Evolutionary conservation across 140 eudicot species (phyloP), one percentile per base, ranked within the genome.

Genomic region (Oenanthe javanica): DNA sequence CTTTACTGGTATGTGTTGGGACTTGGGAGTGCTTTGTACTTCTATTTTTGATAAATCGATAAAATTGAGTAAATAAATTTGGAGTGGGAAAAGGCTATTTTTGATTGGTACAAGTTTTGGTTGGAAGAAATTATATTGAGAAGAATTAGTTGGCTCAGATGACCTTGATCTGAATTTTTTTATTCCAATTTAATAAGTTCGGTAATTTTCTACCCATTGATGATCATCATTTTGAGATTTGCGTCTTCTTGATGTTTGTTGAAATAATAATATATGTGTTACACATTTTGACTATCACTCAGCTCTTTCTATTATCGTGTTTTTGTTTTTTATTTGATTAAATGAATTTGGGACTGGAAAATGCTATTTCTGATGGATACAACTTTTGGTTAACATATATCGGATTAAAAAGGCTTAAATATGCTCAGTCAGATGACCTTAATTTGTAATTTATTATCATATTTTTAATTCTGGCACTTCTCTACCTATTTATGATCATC

Each of bases 21-120:
- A n/a, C n/a, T n/a, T n/a, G n/a, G n/a, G 21, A 14, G n/a, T 57
- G 72, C 19, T 77, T 77, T 54, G 48, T 1, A 77, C 80, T 38
- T 42, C 0, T 46, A 38, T 55, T 55, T 55, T 55, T 19, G 12
- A 0, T n/a, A 42, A 23, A n/a, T 23, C 25, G 27, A 61, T 31
- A 21, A 8, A 9, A 54, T 55, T 21, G 12, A 40, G 9, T 38
- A 7, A 18, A 42, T 78, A 74, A 74, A 46, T 46, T 52, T 47
- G 59, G 31, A 59, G 51, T 74, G 42, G 54, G 51, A 74, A 74
- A 74, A 57, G 40, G 1, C 49, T 9, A 15, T 21, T 59, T 59
- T 73, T 40, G 59, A 61, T 59, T 51, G 81, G 19, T 61, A 6
- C 51, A 5, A 54, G 14, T 42, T 54, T 42, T 54, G 51, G 43